Evolutionary conservation across 352 stramenopile species (phyloP).

Genomic region (Globisporangium polare): DNA sequence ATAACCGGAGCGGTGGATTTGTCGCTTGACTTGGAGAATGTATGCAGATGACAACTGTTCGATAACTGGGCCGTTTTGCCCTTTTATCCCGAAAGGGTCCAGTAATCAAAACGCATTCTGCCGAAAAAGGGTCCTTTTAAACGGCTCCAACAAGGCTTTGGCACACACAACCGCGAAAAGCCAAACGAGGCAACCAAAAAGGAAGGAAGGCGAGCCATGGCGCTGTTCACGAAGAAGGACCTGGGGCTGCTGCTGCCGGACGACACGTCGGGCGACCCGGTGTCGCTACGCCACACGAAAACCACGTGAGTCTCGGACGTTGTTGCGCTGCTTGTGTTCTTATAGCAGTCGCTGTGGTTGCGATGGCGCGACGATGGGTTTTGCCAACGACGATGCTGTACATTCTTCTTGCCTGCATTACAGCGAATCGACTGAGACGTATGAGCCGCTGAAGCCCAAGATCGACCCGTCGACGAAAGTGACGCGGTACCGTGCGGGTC

Average conservation of each 20-base stretch:
- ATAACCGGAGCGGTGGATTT: too few relatives aligned
- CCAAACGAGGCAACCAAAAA: not conserved
- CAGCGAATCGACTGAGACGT: slow-evolving; percentile 68
- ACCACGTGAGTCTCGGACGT: slow-evolving; percentile 32
- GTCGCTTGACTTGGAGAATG: too few relatives aligned
- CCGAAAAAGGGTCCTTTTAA: too few relatives aligned
- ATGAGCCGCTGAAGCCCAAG: slow-evolving; percentile 74
- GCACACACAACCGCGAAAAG: not conserved
- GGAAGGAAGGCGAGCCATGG: slow-evolving; percentile 31
- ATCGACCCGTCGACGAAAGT: slow-evolving; percentile 81
- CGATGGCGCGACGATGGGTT: not conserved
- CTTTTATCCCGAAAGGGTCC: too few relatives aligned
- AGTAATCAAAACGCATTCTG: too few relatives aligned
- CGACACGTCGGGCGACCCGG: slow-evolving; percentile 67
- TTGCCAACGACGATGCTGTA: not conserved
- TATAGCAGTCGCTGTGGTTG: not conserved
- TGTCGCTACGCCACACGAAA: slow-evolving; percentile 76
- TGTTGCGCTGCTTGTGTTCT: not conserved
- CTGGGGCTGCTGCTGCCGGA: slow-evolving; percentile 77
- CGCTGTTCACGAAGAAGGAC: slow-evolving; percentile 88
- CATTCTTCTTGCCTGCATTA: slow-evolving; percentile 2
- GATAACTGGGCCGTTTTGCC: too few relatives aligned
- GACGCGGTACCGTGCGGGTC: slow-evolving; percentile 73
- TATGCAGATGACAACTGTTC: too few relatives aligned
- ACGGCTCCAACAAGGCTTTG: too few relatives aligned